Conservation (phyloP, 1,139 yeast species). For the Debaryomyces coudertii region DNA sequence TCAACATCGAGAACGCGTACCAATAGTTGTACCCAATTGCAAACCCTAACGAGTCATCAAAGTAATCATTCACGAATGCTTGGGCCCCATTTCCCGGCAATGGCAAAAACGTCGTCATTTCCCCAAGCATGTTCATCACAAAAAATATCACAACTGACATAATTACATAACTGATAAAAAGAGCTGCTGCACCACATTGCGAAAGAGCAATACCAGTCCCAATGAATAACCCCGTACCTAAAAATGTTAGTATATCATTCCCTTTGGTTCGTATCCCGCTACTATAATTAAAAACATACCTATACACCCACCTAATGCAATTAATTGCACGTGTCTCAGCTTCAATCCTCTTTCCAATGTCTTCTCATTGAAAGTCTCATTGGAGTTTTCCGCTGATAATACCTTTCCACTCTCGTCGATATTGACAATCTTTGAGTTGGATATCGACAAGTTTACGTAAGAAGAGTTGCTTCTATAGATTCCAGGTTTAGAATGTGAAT, state of each 20-base stretch:
- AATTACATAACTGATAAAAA: conserved; percentile 49
- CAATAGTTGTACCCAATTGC: conserved; percentile 54
- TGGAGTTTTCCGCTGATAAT: conserved; percentile 27
- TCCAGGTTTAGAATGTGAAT: conserved; percentile 20
- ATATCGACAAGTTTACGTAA: conserved; percentile 34
- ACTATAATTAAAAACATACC: conserved; percentile 15
- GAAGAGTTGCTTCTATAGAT: conserved; percentile 25
- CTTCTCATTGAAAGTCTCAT: conserved; percentile 21
- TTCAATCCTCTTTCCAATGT: conserved; percentile 40
- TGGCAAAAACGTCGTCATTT: conserved; percentile 64
- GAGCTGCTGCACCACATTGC: conserved; percentile 54
- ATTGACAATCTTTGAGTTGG: conserved; percentile 36
- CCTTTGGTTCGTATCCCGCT: background rate
- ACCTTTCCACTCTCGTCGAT: conserved; percentile 35
- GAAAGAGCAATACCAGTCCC: conserved; percentile 53
- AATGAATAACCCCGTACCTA: conserved; percentile 44
- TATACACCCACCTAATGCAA: conserved; percentile 45
- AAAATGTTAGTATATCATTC: background rate
- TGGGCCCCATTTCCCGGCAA: conserved; percentile 49
- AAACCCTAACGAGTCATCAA: conserved; percentile 44
- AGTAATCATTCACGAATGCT: conserved; percentile 39
- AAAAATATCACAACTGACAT: conserved; percentile 56
- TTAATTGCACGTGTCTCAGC: conserved; percentile 41
- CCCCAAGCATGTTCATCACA: conserved; percentile 62
- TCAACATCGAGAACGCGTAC: conserved; percentile 52